Evolutionary conservation across 73 alveolate genomes (phyloP).

Genomic region (Symbiodinium pilosum): DNA sequence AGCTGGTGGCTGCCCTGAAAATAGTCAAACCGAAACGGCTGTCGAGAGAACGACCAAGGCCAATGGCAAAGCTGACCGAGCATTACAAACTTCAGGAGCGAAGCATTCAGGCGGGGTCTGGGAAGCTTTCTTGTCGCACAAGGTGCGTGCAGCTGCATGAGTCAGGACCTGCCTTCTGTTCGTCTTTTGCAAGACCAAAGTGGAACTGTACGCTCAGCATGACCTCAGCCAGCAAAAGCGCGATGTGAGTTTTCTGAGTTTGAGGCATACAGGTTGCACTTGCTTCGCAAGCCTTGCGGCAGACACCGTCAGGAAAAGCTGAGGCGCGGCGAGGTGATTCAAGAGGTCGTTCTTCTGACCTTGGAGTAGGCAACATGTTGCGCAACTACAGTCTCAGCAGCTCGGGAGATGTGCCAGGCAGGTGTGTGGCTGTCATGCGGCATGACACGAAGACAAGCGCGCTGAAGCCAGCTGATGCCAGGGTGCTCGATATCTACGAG

Average conservation of each 20-base stretch:
- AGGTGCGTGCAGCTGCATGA: too few species aligned
- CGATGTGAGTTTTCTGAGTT: too few species aligned
- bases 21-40: too few species aligned
- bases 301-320: conserved; percentile 83
- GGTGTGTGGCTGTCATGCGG: too few species aligned
- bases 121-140: too few species aligned
- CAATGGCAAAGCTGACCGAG: conserved; percentile 44
- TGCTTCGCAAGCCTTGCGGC: conserved; percentile 67
- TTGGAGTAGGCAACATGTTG: conserved; percentile 52
- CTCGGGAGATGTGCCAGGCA: conserved; percentile 57
- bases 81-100: conserved; percentile 40
- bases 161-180: not conserved
- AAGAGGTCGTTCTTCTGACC: too few species aligned
- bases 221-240: not conserved
- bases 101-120: not conserved
- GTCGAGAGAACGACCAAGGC: too few species aligned
- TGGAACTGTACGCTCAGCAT: conserved; percentile 48
- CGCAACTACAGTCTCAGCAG: conserved; percentile 68
- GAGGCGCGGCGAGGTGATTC: conserved; percentile 9
- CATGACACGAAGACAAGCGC: too few species aligned
- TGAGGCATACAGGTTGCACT: conserved; percentile 45
- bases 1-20: too few species aligned
- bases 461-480: not conserved
- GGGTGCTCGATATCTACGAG: conserved; percentile 45
- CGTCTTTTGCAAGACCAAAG: not conserved